Evolutionary conservation across 2,329 filamentous ascomycete genomes (phyloP), one percentile per base, ranked within the genome.

Genomic region (Harringtonia aguacate): DNA sequence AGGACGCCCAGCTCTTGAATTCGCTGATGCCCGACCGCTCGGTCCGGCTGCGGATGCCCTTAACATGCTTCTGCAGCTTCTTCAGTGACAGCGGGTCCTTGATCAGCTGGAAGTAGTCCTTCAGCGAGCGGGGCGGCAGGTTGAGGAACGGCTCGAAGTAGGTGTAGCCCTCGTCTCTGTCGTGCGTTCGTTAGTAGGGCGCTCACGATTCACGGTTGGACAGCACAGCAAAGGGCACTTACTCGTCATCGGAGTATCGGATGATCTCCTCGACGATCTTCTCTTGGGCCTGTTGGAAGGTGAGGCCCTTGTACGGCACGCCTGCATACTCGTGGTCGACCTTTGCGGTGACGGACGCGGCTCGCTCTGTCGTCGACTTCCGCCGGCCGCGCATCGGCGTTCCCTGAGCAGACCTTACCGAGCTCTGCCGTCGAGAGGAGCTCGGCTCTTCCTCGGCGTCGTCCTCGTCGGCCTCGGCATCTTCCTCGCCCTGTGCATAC

Each of bases 31-130:
- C 74, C 0, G 81, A 82, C 8, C 77, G 70, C 22, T 78, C 75
- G 35, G 75, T 73, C 36, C 84, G 76, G 20, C 83, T 81, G 50
- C 83, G 77, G 24, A 82, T 73, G 24, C 86, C 87, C 48, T 79
- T 79, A 21, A 90, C 77, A 50, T 79, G 73, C 61, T 89, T 90
- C 57, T 87, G 79, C 12, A 95, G 70, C 45, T 78, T 80, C 52
- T 80, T 82, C 28, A 95, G 66, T 1, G 86, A 92, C 30, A 90
- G 70, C 0, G 89, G 89, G 48, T 89, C 79, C 45, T 78, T 77
- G 53, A 95, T 92, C 46, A 90, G 66, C 54, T 82, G 77, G 61
- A 92, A 95, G 61, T 95, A 95, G 55, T 95, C 88, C 53, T 81
- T 86, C 36, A 94, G 65, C 39, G 73, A 72, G 28, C 86, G 78